Conservation (phyloP, 2,329 filamentous ascomycete species). For the Didymellaceae sp. region DNA sequence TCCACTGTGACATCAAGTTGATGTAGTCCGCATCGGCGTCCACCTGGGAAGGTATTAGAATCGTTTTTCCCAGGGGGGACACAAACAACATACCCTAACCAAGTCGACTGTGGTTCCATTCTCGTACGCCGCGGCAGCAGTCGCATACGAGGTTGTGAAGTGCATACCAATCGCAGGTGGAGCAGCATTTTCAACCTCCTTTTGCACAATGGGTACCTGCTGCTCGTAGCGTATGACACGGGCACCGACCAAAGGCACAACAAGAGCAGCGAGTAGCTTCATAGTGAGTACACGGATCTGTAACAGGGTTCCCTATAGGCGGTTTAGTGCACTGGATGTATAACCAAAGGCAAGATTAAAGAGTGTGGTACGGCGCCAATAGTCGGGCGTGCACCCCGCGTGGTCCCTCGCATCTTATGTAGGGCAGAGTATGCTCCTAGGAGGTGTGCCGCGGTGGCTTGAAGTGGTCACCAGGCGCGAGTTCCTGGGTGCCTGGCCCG, state of each 20-base stretch:
- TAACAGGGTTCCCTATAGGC: constrained; percentile 6
- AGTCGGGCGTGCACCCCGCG: constrained; percentile 10
- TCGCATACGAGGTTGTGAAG: constrained; percentile 37
- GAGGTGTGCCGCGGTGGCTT: constrained; percentile 15
- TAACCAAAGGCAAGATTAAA: neutral
- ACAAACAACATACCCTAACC: constrained; percentile 20
- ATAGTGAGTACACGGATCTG: constrained; percentile 6
- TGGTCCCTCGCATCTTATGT: constrained; percentile 11
- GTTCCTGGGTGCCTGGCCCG: constrained; percentile 14
- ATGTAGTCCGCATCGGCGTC: constrained; percentile 32
- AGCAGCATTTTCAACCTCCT: constrained; percentile 6
- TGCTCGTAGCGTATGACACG: constrained; percentile 9
- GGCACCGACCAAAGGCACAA: constrained; percentile 18
- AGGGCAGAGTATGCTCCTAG: neutral
- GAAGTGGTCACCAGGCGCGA: constrained; percentile 11
- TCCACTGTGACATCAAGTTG: constrained; percentile 32
- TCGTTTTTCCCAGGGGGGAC: neutral
- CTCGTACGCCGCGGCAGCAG: constrained; percentile 30
- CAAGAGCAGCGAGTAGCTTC: constrained; percentile 17
- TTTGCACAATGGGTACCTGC: constrained; percentile 3
- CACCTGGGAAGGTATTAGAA: constrained; percentile 9
- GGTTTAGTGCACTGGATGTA: neutral
- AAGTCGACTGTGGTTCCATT: constrained; percentile 34
- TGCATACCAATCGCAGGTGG: constrained; percentile 33
- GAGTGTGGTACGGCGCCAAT: neutral